These are phyloP conservation scores for Raphanus hybrid DNA, from an alignment of 441 rosid genomes.

Conservation along the genomic window DNA sequence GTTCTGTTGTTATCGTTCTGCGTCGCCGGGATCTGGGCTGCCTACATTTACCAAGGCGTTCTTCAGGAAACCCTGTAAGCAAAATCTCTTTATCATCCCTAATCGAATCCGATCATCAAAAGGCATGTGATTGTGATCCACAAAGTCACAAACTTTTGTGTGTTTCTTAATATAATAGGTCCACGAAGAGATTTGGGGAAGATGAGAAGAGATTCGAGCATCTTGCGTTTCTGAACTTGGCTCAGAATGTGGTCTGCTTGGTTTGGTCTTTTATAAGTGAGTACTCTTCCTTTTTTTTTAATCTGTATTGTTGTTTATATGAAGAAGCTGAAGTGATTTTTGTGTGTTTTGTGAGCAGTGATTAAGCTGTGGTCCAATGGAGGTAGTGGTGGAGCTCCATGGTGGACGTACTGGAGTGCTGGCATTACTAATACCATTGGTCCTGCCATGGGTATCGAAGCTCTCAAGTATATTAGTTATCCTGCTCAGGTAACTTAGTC, in stretches of 20 bases:
- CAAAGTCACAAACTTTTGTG: neutral
- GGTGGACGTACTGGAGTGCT: slow-evolving; percentile 98
- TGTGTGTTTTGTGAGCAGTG: slow-evolving; percentile 52
- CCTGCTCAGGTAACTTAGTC: slow-evolving; percentile 81
- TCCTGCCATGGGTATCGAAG: slow-evolving; percentile 98
- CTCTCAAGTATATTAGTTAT: slow-evolving; percentile 91
- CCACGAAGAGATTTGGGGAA: slow-evolving; percentile 89
- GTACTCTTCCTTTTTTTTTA: slow-evolving; percentile 35
- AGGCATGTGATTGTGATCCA: neutral
- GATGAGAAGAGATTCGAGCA: slow-evolving; percentile 93
- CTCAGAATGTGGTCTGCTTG: slow-evolving; percentile 85
- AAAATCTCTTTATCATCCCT: neutral
- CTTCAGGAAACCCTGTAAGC: slow-evolving; percentile 95
- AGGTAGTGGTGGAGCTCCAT: slow-evolving; percentile 75
- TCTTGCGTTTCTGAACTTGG: slow-evolving; percentile 85
- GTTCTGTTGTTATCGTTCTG: slow-evolving; percentile 76
- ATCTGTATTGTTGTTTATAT: neutral
- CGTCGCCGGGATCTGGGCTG: slow-evolving; percentile 96
- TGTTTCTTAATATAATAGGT: slow-evolving; percentile 37
- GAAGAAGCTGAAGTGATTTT: slow-evolving; percentile 12
- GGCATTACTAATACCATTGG: slow-evolving; percentile 97
- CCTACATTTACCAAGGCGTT: slow-evolving; percentile 96
- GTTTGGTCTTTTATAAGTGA: slow-evolving; percentile 88
- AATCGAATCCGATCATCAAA: neutral
- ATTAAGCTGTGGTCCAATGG: slow-evolving; percentile 85